These are phyloP conservation scores for Barbarea vulgaris DNA, from an alignment of 345 rosid genomes.

Conservation along the genomic window DNA sequence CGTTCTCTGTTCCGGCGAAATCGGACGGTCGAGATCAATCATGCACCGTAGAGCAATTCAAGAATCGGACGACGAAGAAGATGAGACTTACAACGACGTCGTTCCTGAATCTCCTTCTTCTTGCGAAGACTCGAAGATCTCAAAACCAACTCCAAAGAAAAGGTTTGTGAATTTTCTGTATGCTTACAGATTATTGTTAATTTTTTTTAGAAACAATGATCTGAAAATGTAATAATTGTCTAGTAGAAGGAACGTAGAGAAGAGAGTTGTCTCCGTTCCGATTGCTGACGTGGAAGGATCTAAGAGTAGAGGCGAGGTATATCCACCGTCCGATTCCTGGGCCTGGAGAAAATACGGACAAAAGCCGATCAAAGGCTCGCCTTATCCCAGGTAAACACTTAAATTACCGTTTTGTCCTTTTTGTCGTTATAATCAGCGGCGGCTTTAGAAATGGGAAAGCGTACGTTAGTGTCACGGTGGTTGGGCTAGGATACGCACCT, in stretches of 20 bases:
- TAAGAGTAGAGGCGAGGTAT: constrained; percentile 57
- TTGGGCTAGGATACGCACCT: constrained; percentile 38
- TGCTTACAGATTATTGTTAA: not conserved
- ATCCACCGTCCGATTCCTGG: constrained; percentile 83
- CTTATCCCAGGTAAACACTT: constrained; percentile 63
- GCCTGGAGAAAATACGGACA: constrained; percentile 90
- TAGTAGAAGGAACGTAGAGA: constrained; percentile 53
- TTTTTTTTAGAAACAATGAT: not conserved
- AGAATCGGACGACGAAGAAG: constrained; percentile 44
- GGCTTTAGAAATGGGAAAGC: constrained; percentile 1
- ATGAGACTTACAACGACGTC: constrained; percentile 40
- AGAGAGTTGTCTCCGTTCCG: constrained; percentile 70
- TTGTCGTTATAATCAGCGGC: constrained; percentile 15
- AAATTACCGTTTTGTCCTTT: constrained; percentile 24
- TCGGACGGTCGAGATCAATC: constrained; percentile 15
- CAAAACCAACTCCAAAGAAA: constrained; percentile 53
- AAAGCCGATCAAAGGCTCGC: constrained; percentile 84
- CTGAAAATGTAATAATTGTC: constrained; percentile 35
- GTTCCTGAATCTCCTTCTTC: constrained; percentile 55
- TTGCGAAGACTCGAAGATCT: constrained; percentile 48
- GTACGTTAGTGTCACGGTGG: constrained; percentile 37
- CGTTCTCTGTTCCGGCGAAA: constrained; percentile 6
- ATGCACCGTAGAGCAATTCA: constrained; percentile 42
- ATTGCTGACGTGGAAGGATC: constrained; percentile 62
- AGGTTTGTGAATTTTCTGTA: constrained; percentile 40